These are phyloP conservation scores for Penicillium maclennaniae DNA, from an alignment of 495 filamentous ascomycete genomes.

Conservation along the genomic window DNA sequence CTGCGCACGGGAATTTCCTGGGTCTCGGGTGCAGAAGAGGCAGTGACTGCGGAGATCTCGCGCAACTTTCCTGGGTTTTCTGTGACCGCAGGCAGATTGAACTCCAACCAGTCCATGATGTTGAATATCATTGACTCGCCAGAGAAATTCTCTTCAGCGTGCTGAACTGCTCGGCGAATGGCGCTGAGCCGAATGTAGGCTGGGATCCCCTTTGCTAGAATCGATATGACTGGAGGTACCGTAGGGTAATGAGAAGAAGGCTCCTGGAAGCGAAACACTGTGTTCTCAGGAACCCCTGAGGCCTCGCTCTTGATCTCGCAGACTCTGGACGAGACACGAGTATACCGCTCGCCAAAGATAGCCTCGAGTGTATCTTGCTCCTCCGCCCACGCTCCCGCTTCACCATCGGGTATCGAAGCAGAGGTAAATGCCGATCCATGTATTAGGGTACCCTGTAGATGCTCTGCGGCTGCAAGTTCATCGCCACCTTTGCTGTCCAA, in stretches of 20 bases:
- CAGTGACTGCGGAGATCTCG: slow-evolving; percentile 66
- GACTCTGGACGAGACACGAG: slow-evolving; percentile 49
- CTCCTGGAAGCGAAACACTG: slow-evolving; percentile 49
- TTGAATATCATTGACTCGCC: slow-evolving; percentile 89
- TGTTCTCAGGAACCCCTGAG: slow-evolving; percentile 26
- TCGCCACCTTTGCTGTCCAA: slow-evolving; percentile 64
- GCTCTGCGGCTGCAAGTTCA: slow-evolving; percentile 75
- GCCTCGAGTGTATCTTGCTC: slow-evolving; percentile 76
- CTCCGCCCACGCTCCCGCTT: slow-evolving; percentile 66
- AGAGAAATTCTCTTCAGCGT: slow-evolving; percentile 61
- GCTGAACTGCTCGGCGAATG: slow-evolving; percentile 68
- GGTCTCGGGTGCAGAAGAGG: slow-evolving; percentile 25
- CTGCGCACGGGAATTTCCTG: slow-evolving; percentile 46
- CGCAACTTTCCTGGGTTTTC: slow-evolving; percentile 76
- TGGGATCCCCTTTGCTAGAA: slow-evolving; percentile 65
- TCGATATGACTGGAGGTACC: slow-evolving; percentile 67
- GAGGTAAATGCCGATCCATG: slow-evolving; percentile 22
- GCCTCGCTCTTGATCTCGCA: slow-evolving; percentile 61
- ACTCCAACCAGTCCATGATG: slow-evolving; percentile 84
- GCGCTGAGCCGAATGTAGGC: slow-evolving; percentile 90
- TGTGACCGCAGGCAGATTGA: slow-evolving; percentile 69
- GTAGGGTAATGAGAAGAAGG: slow-evolving; percentile 63
- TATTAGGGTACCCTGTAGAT: slow-evolving; percentile 66
- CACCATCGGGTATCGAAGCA: slow-evolving; percentile 18
- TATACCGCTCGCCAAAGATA: slow-evolving; percentile 69